Base-by-base conservation (phyloP, 495 filamentous ascomycete species). In the Trichoderma asperelloides region DNA sequence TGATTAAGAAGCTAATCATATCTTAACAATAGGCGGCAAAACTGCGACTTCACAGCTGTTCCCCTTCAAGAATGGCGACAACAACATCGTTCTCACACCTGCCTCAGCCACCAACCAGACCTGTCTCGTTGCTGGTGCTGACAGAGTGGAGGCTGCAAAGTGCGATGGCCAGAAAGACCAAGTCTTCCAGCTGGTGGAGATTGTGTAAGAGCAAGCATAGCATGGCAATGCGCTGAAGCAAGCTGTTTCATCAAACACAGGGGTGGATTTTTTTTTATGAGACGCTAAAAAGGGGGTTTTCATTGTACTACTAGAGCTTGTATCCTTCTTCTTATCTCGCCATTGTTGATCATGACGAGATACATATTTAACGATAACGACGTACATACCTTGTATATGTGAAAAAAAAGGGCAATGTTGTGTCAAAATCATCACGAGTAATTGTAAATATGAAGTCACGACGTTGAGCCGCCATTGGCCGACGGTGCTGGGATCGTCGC, bases 31-130 rank as follows among this genome's bases (percentile, higher is more conserved):
- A 81, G 80, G 69, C 23, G 80, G 80, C 8, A 71, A 74, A 55
- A 82, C 80, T 15, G 76, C 79, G 41, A 72, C 69, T 30, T 77
- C 72, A 21, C 80, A 82, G 57, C 66, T 79, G 40, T 73, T 81
- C 65, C 79, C 79, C 0, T 81, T 78, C 65, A 71, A 71, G 55
- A 25, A 23, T 12, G 77, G 76, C 18, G n/a, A 30, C 33, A 27
- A 16, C 40, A 43, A 40, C 33, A 64, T 64, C 12, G 5, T 43
- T 21, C 62, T 64, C 13, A 43, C 62, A 0, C 62, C 62, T 7
- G 33, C 30, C 8, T 64, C 62, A 18, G 62, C 33, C 18, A 41
- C 18, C 33, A 43, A 43, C 18, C 5, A 64, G 33, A 43, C 40
- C 0, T 64, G 62, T 16, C 33, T 64, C 12, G 15, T 64, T 13